A percentile compares a stretch with the other conserved stretches of the same genome.
Evolutionary conservation across 495 filamentous ascomycete species (phyloP).

Genomic region (Bombardia bombarda): DNA sequence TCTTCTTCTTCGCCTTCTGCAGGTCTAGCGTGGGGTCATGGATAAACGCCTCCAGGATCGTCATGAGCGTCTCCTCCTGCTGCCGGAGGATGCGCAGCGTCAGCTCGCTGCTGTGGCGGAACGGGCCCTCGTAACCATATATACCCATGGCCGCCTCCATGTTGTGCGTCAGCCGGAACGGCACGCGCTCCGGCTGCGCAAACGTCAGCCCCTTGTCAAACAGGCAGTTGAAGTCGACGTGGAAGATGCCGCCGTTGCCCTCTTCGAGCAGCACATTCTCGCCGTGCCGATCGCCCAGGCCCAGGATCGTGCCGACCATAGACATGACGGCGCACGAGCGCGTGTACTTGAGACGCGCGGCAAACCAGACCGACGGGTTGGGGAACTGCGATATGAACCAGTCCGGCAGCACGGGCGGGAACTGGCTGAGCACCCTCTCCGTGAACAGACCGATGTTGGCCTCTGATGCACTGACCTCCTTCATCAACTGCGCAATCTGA

Average conservation of each 20-base stretch:
- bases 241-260: constrained; percentile 85
- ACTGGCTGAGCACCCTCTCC: constrained; percentile 54
- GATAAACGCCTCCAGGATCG: constrained; percentile 89
- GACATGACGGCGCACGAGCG: constrained; percentile 95
- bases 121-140: constrained; percentile 86
- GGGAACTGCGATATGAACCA: constrained; percentile 97
- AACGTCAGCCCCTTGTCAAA: constrained; percentile 98
- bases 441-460: constrained; percentile 58
- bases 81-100: constrained; percentile 75
- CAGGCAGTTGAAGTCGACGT: constrained; percentile 99
- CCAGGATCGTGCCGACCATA: constrained; percentile 91
- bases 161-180: constrained; percentile 97
- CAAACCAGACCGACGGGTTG: constrained; percentile 85
- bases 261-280: constrained; percentile 97
- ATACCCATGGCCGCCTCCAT: constrained; percentile 96
- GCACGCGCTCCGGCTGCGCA: constrained; percentile 86
- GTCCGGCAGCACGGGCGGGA: constrained; percentile 76
- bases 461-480: constrained; percentile 32
- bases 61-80: constrained; percentile 94
- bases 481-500: constrained; percentile 38
- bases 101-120: constrained; percentile 83
- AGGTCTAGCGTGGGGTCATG: constrained; percentile 96
- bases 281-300: constrained; percentile 93
- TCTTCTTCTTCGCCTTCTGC: constrained; percentile 64
- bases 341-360: constrained; percentile 82